A percentile compares a stretch with the other conserved stretches of the same genome.
Evolutionary conservation across 169 alveolate genomes (phyloP).

Genomic region (Eimeria brunetti): DNA sequence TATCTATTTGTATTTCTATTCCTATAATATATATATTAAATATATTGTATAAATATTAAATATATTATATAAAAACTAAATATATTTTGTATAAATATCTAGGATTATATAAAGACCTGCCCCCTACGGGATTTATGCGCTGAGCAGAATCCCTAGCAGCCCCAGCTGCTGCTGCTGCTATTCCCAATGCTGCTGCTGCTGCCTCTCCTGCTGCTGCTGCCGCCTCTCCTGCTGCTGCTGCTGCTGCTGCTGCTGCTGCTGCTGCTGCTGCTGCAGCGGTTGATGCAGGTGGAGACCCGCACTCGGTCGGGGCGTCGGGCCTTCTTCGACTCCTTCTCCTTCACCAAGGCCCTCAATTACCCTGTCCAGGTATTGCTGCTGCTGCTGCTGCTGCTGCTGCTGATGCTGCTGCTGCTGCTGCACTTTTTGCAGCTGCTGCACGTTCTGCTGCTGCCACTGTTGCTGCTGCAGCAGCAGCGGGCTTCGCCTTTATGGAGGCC

Average conservation of each 20-base stretch:
- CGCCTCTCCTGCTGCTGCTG: not conserved
- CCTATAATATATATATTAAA: no score
- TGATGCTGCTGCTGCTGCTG: not conserved
- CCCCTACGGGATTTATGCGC: not conserved
- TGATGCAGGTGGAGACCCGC: conserved; percentile 81
- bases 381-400: not conserved
- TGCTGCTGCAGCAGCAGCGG: conserved; percentile 80
- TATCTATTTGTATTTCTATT: no score
- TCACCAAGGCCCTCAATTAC: conserved; percentile 90
- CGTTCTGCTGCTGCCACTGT: not conserved
- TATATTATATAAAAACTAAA: no score
- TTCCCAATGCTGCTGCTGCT: not conserved
- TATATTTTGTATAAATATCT: no score
- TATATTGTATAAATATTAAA: no score
- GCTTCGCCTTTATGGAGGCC: conserved; percentile 89
- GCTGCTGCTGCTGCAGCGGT: no score
- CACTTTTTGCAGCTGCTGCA: conserved; percentile 15
- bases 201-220: not conserved
- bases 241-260: conserved; percentile 29
- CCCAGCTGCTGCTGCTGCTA: not conserved
- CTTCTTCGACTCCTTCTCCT: conserved; percentile 88
- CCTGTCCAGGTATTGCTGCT: conserved; percentile 87
- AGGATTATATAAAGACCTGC: no score
- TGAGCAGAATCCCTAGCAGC: not conserved
- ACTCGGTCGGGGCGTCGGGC: conserved; percentile 89